These are phyloP conservation scores for Stemphylium lycopersici DNA, from an alignment of 2,329 filamentous ascomycete genomes.

Conservation along the genomic window DNA sequence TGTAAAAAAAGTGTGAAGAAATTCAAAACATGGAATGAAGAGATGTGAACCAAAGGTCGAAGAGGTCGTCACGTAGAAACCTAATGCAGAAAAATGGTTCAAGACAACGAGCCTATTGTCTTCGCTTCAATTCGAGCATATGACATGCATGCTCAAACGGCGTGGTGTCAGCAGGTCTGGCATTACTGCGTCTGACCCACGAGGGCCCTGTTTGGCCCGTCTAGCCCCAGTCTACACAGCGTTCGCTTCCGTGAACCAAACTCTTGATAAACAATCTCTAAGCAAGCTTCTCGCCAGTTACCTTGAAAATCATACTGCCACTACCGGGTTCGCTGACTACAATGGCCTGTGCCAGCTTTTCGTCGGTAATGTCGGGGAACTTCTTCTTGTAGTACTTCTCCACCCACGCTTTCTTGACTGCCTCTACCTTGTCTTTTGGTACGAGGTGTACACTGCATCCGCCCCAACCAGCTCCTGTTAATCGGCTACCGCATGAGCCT, in stretches of 20 bases:
- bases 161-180: background rate
- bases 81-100: background rate
- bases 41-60: background rate
- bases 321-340: constrained; percentile 87
- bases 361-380: constrained; percentile 69
- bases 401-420: constrained; percentile 77
- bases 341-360: constrained; percentile 78
- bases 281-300: constrained; percentile 39
- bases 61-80: background rate
- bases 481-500: constrained; percentile 81
- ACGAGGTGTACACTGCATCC: constrained; percentile 95
- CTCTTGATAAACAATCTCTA: constrained; percentile 14
- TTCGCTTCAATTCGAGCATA: background rate
- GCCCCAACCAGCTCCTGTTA: constrained; percentile 96
- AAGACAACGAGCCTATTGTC: background rate
- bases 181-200: background rate
- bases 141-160: background rate
- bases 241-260: background rate
- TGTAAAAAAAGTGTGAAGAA: background rate
- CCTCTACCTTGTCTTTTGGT: constrained; percentile 78
- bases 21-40: background rate
- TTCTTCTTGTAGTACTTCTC: constrained; percentile 81
- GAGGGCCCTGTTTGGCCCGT: no score
- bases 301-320: constrained; percentile 58
- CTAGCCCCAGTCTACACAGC: background rate